Conservation (phyloP, 441 rosid species). For the Gossypium trilobum region DNA sequence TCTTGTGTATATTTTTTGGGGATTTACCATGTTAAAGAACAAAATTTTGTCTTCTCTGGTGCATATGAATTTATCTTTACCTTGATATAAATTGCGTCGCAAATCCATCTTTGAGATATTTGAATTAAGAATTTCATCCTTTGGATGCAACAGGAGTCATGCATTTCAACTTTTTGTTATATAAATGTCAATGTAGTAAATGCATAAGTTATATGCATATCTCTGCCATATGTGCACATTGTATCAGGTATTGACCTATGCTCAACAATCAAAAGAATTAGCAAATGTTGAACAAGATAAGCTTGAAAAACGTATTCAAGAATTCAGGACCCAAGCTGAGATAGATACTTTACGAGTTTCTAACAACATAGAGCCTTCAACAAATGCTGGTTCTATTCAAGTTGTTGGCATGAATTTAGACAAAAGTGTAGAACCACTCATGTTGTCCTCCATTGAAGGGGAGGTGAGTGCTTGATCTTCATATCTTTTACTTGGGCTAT, state of each 20-base stretch:
- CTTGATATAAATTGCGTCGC: not conserved
- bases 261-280: conserved; percentile 80
- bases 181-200: not conserved
- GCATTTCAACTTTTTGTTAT: too few species aligned
- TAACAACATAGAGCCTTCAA: conserved; percentile 32
- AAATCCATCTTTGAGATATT: not conserved
- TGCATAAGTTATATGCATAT: not conserved
- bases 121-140: not conserved
- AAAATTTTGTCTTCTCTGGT: not conserved
- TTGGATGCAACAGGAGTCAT: not conserved
- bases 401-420: conserved; percentile 38
- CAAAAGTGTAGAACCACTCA: conserved; percentile 45
- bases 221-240: too few species aligned
- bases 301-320: conserved; percentile 84
- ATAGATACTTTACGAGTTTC: conserved; percentile 46
- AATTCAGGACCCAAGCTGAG: conserved; percentile 79
- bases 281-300: conserved; percentile 67
- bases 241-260: conserved; percentile 63
- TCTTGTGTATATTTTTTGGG: not conserved
- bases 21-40: not conserved
- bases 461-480: conserved; percentile 43
- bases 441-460: conserved; percentile 44
- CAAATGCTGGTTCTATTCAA: conserved; percentile 31
- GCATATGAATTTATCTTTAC: not conserved
- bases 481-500: conserved; percentile 2